Conservation (phyloP, 78 protist species). For the Dictyostelium firmibasis region DNA sequence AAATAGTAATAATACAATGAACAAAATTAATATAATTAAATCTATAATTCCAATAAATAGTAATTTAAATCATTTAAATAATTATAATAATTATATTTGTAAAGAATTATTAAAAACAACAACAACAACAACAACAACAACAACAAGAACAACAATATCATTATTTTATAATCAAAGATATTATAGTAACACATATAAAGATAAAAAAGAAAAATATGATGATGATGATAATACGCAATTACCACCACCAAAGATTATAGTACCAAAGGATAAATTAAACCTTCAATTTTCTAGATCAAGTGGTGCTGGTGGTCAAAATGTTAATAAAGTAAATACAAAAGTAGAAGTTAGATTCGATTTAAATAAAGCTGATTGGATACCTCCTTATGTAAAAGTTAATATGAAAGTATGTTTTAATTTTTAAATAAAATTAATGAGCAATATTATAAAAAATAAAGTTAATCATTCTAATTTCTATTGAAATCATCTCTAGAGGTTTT, state of each 20-base stretch:
- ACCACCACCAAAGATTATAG: constrained; percentile 1
- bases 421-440: background rate
- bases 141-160: background rate
- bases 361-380: constrained; percentile 59
- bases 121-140: too few relatives aligned
- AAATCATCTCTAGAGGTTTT: background rate
- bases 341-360: constrained; percentile 51
- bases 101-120: too few relatives aligned
- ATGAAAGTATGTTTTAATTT: constrained; percentile 7
- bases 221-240: background rate
- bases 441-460: too few relatives aligned
- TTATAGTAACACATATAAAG: background rate
- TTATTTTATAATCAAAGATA: background rate
- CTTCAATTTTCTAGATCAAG: constrained; percentile 48
- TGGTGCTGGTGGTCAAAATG: constrained; percentile 85
- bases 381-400: constrained; percentile 25
- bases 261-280: constrained; percentile 50
- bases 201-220: background rate
- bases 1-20: background rate
- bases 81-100: too few relatives aligned
- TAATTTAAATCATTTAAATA: background rate
- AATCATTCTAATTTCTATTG: too few relatives aligned
- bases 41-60: background rate
- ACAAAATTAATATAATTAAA: background rate
- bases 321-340: constrained; percentile 79